Evolutionary conservation across 768 basidiomycete genomes (phyloP), one percentile per base, ranked within the genome.

Genomic region (Exidia glandulosa): DNA sequence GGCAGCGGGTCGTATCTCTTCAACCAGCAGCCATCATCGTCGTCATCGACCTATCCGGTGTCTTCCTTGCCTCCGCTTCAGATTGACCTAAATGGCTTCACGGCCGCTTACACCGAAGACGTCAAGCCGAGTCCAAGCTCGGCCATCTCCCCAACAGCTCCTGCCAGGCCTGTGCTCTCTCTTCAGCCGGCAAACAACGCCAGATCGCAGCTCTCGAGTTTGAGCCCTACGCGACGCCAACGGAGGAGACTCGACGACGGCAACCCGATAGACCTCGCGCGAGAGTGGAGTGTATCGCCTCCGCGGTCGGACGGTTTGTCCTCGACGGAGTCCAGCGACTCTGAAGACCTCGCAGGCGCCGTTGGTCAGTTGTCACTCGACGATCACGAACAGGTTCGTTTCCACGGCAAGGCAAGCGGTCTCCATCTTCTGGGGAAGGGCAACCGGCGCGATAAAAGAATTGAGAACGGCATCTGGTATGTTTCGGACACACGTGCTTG

Each of bases 351-450:
- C 2, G 77, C 80, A 32, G 83, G 85, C 60, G 90, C 89, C 31
- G 80, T 93, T 3, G 92, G 92, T 2, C 90, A 94, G 72, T 75
- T 94, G 61, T 89, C 87, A 63, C 66, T 94, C 65, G 92, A 94
- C 66, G 92, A 94, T 73, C 88, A 93, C 58, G 80, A 83, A 59
- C 84, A 94, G 69, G 83, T 94, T 13, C 76, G 92, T 36, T 94
- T 54, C 50, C 92, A 94, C 66, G 90, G 91, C 31, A 89, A 90
- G 70, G 86, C 82, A 3, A 89, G 87, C 61, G 90, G 90, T 2
- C 71, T 93, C 63, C 84, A 93, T 70, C 75, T 93, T 60, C 71
- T 92, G n/a, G 83, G 82, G 16, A 74, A 74, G 64, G 80, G 81
- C 61, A 81, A 83, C 56, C 77, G 84, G 25, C 50, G 77, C 58